Base-by-base conservation (phyloP, 75 land plant species). In the Selaginella tamariscina region DNA sequence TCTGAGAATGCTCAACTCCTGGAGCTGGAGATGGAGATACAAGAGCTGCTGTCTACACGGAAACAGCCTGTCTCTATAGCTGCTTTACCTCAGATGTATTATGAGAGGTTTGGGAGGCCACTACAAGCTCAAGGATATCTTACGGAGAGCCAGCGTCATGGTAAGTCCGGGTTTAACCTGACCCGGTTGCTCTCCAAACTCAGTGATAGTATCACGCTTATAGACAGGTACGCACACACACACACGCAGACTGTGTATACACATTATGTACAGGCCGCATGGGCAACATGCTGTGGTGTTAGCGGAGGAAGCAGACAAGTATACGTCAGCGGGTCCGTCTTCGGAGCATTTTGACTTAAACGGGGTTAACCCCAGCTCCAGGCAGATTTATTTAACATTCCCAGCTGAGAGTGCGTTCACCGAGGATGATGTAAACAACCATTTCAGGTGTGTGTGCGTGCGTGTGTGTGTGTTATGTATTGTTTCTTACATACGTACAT, bases 391-490 rank as follows among this genome's bases (percentile, higher is more conserved):
- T 67, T 72, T 91, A 31, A 91, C 97, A 9, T 94, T 90, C 65
- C 89, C 98, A 8, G 86, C 96, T 56, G 98, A 94, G 66, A 90
- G 96, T 74, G 82, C 96, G 33, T 94, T 94, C 69, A 83, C 86
- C 20, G 98, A 94, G 71, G 86, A 85, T 27, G 98, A 94, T 74
- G 98, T 94, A n/a, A 83, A 83, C 0, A 72, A 80, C 31, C 86
- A 94, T 64, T 94, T 94, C 78, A 84, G 70, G 98, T 90, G 77
- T 0, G 33, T 33, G n/a, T n/a, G n/a, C n/a, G n/a, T n/a, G n/a
- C n/a, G n/a, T n/a, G n/a, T n/a, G n/a, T n/a, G n/a, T n/a, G n/a
- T n/a, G n/a, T n/a, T n/a, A n/a, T n/a, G n/a, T n/a, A n/a, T n/a
- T n/a, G n/a, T n/a, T n/a, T n/a, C n/a, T n/a, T n/a, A n/a, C n/a